A percentile compares a stretch with the other conserved stretches of the same genome.
Evolutionary conservation across 306 rosid genomes (phyloP).

Genomic region (Cyamopsis tetragonoloba): DNA sequence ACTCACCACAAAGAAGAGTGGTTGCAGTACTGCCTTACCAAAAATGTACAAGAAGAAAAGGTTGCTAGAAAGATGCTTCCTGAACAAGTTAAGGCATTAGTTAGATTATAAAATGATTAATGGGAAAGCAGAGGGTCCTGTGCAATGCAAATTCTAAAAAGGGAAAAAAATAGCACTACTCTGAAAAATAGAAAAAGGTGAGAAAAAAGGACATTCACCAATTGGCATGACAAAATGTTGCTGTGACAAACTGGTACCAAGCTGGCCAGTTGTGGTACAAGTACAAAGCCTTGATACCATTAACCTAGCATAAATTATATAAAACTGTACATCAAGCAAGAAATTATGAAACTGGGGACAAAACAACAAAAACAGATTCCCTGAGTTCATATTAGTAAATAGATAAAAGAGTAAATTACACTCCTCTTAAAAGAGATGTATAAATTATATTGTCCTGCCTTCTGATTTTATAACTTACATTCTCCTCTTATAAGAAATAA

Average conservation of each 20-base stretch:
- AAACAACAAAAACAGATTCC: neutral
- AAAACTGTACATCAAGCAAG: neutral
- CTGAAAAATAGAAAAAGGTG: neutral
- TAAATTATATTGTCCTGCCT: too few relatives aligned
- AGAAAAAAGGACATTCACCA: slow-evolving; percentile 60
- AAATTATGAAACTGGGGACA: neutral
- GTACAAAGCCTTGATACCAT: slow-evolving; percentile 52
- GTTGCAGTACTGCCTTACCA: slow-evolving; percentile 68
- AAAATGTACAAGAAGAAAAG: slow-evolving; percentile 93
- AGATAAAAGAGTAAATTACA: neutral
- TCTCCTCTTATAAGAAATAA: too few relatives aligned
- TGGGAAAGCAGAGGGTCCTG: neutral
- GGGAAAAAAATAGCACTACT: neutral
- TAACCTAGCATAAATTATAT: slow-evolving; percentile 43
- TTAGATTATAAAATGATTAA: slow-evolving; percentile 19
- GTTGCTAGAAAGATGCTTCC: slow-evolving; percentile 98
- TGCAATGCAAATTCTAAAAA: neutral
- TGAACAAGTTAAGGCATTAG: slow-evolving; percentile 39
- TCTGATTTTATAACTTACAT: too few relatives aligned
- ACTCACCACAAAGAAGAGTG: slow-evolving; percentile 10
- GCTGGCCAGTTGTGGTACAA: slow-evolving; percentile 74
- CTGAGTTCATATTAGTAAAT: neutral
- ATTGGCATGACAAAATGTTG: slow-evolving; percentile 93
- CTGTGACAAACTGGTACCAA: slow-evolving; percentile 92
- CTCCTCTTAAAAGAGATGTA: too few relatives aligned